Conservation (phyloP, 169 alveolate species). For the Plasmodium malariae region DNA sequence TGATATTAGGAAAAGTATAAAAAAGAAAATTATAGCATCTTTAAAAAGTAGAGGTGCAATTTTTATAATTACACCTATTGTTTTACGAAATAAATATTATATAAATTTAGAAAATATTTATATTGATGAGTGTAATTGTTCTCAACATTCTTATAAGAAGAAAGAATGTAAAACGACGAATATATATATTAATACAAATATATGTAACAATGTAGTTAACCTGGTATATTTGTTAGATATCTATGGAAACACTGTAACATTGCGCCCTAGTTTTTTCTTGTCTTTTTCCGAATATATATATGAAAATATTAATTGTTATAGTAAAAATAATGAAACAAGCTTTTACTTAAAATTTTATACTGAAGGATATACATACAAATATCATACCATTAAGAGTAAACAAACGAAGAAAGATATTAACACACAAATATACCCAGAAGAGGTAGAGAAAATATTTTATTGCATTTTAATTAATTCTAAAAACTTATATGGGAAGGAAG, state of each 20-base stretch:
- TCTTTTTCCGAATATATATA: slow-evolving; percentile 64
- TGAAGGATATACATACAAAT: slow-evolving; percentile 60
- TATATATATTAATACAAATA: slow-evolving; percentile 58
- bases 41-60: slow-evolving; percentile 63
- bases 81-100: slow-evolving; percentile 77
- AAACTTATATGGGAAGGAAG: slow-evolving; percentile 62
- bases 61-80: slow-evolving; percentile 73
- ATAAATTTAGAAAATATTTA: slow-evolving; percentile 63
- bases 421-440: slow-evolving; percentile 47
- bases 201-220: slow-evolving; percentile 12
- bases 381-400: slow-evolving; percentile 19
- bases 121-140: slow-evolving; percentile 34
- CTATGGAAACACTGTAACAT: slow-evolving; percentile 52
- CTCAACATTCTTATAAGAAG: slow-evolving; percentile 13
- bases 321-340: slow-evolving; percentile 45
- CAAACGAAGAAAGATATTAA: slow-evolving; percentile 31
- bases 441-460: slow-evolving; percentile 63
- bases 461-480: slow-evolving; percentile 47
- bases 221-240: slow-evolving; percentile 58
- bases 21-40: slow-evolving; percentile 44
- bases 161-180: slow-evolving; percentile 45
- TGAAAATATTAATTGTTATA: slow-evolving; percentile 42
- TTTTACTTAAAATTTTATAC: slow-evolving; percentile 55
- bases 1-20: slow-evolving; percentile 34
- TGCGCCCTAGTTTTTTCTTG: slow-evolving; percentile 50